Base-by-base conservation (phyloP, 2,329 filamentous ascomycete species). In the Mollisia scopiformis region DNA sequence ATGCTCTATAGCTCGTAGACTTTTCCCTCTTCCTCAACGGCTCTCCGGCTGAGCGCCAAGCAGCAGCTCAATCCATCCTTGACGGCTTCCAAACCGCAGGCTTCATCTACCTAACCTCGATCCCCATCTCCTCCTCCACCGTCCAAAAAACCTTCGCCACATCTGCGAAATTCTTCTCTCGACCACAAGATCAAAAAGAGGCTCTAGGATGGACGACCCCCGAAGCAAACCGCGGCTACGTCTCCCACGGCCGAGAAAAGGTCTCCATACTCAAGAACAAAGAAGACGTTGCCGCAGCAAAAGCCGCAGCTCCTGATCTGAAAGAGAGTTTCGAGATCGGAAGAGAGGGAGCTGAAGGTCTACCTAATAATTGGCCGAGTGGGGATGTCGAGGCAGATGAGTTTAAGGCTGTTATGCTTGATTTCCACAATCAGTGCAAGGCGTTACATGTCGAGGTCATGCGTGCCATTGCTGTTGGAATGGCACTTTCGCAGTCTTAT, bases 91-190 rank as follows among this genome's bases (percentile, higher is more conserved):
- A 93, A 70, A 88, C 84, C 1, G 90, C 93, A 2, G 93, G 93
- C 59, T 97, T 97, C 80, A 85, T 97, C 72, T 97, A 97, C 76
- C 85, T 96, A 39, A 88, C 88, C 69, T 91, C 94, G 75, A 88
- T 94, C 67, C 85, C 89, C 41, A 89, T 97, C 62, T 76, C 87
- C 0, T 70, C 83, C 3, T 77, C 83, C 8, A 81, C 82, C 10
- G 78, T 92, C 13, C 74, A 82, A 61, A 75, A 82, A 59, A 83
- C 89, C 62, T 96, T 95, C 73, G 73, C 79, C 63, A 81, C 82
- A 59, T 93, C 90, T 5, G 86, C 88, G 53, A 77, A 80, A 63
- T 93, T 94, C 80, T 95, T 95, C 75, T 75, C 77, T 14, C 85
- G 89, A 1, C 67, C 72, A 3, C 66, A 68, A 50, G 78, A 80